Conservation (phyloP, 345 rosid species). For the Melaleuca alternifolia region DNA sequence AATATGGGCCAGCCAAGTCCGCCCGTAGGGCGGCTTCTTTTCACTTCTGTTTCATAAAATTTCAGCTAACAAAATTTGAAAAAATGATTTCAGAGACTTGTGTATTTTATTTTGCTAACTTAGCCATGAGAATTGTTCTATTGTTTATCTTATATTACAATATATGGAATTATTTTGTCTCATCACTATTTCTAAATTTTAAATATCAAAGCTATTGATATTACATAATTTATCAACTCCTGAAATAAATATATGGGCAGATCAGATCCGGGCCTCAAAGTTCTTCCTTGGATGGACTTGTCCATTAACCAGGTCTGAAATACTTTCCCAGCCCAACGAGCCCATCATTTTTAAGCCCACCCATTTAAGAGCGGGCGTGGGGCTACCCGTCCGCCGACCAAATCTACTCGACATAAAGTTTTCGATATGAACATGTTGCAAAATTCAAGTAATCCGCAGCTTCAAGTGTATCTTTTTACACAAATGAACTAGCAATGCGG, state of each 20-base stretch:
- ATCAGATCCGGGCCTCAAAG: too few relatives aligned
- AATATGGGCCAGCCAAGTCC: background rate
- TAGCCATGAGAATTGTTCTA: background rate
- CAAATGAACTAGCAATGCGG: background rate
- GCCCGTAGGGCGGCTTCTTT: background rate
- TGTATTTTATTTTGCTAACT: background rate
- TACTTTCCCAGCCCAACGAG: background rate
- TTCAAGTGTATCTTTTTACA: background rate
- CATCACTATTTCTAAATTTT: background rate
- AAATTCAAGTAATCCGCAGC: background rate
- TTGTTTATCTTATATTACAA: background rate
- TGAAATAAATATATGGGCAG: background rate
- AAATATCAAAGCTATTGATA: background rate
- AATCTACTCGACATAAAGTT: background rate
- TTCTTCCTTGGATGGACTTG: too few relatives aligned
- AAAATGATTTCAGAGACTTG: background rate
- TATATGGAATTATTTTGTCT: background rate
- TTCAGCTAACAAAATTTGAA: background rate
- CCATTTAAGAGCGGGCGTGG: background rate
- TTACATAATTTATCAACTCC: background rate
- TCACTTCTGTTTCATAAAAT: background rate
- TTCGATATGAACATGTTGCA: background rate
- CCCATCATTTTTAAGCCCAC: background rate
- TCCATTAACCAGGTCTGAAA: background rate
- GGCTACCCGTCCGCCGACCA: accelerated